Conservation (phyloP, 208 protist genomes). For the Trichomonas tenax region DNA sequence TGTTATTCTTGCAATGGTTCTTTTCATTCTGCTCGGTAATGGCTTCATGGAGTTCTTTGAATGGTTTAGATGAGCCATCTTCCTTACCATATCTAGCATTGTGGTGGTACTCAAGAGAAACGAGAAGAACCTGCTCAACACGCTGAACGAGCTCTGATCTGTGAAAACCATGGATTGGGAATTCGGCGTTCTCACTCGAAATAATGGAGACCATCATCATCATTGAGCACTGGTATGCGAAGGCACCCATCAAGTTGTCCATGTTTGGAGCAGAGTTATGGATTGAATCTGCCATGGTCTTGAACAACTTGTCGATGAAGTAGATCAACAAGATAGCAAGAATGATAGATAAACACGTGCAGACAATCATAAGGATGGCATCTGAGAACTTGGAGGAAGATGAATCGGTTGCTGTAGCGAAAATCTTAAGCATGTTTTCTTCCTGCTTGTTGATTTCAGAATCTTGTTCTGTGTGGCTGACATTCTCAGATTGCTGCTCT, state of each 20-base stretch:
- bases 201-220: not conserved
- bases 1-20: too few relatives aligned
- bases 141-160: not conserved
- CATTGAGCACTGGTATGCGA: not conserved
- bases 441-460: not conserved
- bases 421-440: constrained; percentile 8
- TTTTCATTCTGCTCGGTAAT: not conserved
- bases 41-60: not conserved
- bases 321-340: not conserved
- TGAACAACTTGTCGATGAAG: not conserved
- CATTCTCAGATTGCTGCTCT: not conserved
- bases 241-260: not conserved
- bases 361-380: not conserved
- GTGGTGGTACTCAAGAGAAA: not conserved
- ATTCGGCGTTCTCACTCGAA: too few relatives aligned
- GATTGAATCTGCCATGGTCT: not conserved
- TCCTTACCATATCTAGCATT: not conserved
- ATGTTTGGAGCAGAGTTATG: not conserved
- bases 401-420: not conserved
- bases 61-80: not conserved
- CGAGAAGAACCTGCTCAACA: not conserved
- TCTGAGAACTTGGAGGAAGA: not conserved
- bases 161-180: not conserved
- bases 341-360: not conserved
- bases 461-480: not conserved